Base-by-base conservation (phyloP, 2,329 filamentous ascomycete genomes). In the Aspergillus calidoustus region DNA sequence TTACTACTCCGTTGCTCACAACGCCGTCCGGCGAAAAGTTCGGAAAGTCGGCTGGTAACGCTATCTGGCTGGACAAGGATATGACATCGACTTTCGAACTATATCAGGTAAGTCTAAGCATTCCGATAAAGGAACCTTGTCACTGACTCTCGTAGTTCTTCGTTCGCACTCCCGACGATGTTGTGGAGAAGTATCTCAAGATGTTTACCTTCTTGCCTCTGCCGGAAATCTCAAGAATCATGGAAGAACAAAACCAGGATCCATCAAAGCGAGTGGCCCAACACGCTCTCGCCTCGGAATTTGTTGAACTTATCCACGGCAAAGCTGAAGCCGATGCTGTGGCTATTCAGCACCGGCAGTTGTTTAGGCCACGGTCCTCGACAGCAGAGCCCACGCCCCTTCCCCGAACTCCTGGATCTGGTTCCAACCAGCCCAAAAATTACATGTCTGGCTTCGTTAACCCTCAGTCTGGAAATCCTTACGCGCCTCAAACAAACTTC, bases 21-120 rank as follows among this genome's bases (percentile, higher is more conserved):
- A 93, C 94, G 56, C 83, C 91, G 1, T 86, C 91, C 0, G 95
- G 95, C 19, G 87, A 87, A 73, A 99, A 99, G 77, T 93, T 98
- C 69, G 95, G 95, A 55, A 99, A 99, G 81, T 96, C 89, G 65
- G 91, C 92, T 2, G 94, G 93, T 28, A 98, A 98, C 75, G 93
- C 94, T 2, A 79, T 99, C 41, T 99, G 95, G 95, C 85, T 99
- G 3, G 92, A 97, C 75, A 83, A 84, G 57, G 88, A 89, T 69
- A 86, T 92, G 85, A 96, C 94, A 1, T 88, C 85, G 31, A 81
- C 88, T 0, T 97, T 94, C 71, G 92, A 98, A 61, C 83, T 98
- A 1, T 98, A 98, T 75, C 86, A 87, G 70, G 85, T 87, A 73
- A 58, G 78, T 70, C 17, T 15, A 7, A 47, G 13, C 25, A 28